Percentiles rank a stretch among this genome's conserved stretches.
These are phyloP conservation scores for Colletotrichum camelliae DNA, from an alignment of 2,329 filamentous ascomycete species.

Conservation along the genomic window DNA sequence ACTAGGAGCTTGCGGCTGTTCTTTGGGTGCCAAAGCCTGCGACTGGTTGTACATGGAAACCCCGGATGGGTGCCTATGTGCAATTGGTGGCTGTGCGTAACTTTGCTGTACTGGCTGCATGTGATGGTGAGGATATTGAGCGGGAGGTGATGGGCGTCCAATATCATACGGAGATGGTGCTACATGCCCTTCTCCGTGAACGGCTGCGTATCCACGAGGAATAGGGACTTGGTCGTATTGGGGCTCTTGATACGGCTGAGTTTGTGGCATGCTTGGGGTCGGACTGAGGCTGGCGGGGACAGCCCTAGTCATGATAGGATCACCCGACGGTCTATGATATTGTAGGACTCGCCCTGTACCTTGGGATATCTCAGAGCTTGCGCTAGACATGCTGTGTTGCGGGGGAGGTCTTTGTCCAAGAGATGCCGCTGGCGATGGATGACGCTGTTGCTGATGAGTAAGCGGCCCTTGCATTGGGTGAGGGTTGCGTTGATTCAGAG, in stretches of 20 bases:
- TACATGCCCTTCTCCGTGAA: constrained; percentile 40
- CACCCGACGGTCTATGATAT: not conserved
- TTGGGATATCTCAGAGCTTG: not conserved
- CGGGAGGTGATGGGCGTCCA: constrained; percentile 20
- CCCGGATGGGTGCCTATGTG: constrained; percentile 3
- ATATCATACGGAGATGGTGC: constrained; percentile 33
- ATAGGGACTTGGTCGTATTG: constrained; percentile 43
- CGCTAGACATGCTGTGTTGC: not conserved
- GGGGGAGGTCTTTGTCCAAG: not conserved
- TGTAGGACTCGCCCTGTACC: not conserved
- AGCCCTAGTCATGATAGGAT: not conserved
- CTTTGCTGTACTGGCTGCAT: constrained; percentile 17
- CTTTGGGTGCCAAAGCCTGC: not conserved
- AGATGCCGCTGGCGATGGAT: not conserved
- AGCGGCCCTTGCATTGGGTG: not conserved
- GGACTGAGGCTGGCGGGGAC: not conserved
- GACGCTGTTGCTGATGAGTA: constrained; percentile 5
- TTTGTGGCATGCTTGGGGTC: not conserved
- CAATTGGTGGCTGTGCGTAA: constrained; percentile 1
- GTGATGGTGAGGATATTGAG: constrained; percentile 16
- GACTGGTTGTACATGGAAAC: not conserved
- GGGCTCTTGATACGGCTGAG: constrained; percentile 29
- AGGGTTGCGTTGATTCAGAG: not conserved
- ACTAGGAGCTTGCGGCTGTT: not conserved
- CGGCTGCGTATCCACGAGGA: constrained; percentile 38